These are phyloP conservation scores for Termitomyces sp. DNA, from an alignment of 768 basidiomycete genomes.

Conservation along the genomic window DNA sequence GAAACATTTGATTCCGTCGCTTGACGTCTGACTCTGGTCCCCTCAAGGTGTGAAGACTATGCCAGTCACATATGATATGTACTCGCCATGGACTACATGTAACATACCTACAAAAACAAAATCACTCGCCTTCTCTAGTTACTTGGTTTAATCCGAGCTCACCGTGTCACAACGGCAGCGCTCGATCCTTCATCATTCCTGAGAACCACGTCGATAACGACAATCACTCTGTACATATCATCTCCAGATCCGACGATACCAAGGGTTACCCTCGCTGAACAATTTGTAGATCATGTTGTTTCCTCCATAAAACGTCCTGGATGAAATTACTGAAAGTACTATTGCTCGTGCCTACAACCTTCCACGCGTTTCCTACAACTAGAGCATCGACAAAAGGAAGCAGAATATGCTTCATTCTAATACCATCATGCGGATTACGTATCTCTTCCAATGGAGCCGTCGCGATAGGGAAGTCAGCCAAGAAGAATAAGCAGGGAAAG, in stretches of 20 bases:
- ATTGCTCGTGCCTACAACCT: conserved; percentile 61
- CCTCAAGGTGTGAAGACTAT: not conserved
- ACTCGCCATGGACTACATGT: not conserved
- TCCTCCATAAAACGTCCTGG: conserved; percentile 61
- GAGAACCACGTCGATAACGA: not conserved
- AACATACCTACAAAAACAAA: no score
- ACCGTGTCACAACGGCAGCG: not conserved
- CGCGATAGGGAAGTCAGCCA: conserved; percentile 42
- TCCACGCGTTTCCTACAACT: conserved; percentile 53
- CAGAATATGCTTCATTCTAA: conserved; percentile 39
- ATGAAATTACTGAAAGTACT: conserved; percentile 77
- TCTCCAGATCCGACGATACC: not conserved
- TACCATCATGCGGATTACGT: conserved; percentile 43
- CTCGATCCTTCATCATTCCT: not conserved
- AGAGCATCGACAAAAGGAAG: conserved; percentile 68
- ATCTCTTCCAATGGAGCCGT: conserved; percentile 26
- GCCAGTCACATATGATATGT: not conserved
- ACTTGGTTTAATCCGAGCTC: not conserved
- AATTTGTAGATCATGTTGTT: conserved; percentile 46
- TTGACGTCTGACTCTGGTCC: not conserved
- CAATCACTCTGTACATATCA: not conserved
- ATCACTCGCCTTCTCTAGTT: not conserved
- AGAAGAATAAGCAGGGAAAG: conserved; percentile 62
- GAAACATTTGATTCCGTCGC: conserved; percentile 18
- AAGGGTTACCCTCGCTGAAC: conserved; percentile 37